phyloP scores from a whole-genome alignment of 148 eudicot genomes.

The Heliosperma pusillum region DNA sequence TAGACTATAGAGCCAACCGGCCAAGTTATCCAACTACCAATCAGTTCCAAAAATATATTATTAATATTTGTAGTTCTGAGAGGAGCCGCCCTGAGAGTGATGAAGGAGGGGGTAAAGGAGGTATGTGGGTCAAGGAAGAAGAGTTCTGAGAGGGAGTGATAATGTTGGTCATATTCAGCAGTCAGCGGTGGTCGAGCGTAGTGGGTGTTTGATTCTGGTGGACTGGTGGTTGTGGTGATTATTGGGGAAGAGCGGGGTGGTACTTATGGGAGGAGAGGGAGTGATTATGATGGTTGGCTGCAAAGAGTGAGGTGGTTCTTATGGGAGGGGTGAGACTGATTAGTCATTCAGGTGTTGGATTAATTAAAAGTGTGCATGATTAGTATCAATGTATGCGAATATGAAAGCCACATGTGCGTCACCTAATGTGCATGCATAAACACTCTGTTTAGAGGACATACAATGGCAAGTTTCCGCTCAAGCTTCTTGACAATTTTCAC shows the following conservation, averaged over 20 bases:
- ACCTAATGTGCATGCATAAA: neutral
- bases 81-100: no score
- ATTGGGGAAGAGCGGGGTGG: neutral
- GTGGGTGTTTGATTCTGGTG: neutral
- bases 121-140: no score
- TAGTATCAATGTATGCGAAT: neutral
- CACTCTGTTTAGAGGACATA: constrained; percentile 40
- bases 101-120: no score
- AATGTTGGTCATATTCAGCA: neutral
- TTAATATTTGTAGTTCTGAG: no score
- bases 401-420: neutral
- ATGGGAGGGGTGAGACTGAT: neutral
- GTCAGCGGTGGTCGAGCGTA: neutral
- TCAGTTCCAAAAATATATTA: no score
- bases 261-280: neutral
- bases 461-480: constrained; percentile 75
- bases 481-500: constrained; percentile 80
- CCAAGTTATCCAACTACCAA: no score
- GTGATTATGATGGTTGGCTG: neutral
- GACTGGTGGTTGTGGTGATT: neutral
- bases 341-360: neutral
- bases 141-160: no score
- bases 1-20: no score
- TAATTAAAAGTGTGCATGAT: neutral
- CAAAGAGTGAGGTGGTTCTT: neutral